phyloP scores from a whole-genome alignment of 768 basidiomycete species.

The Boletus huronensis region DNA sequence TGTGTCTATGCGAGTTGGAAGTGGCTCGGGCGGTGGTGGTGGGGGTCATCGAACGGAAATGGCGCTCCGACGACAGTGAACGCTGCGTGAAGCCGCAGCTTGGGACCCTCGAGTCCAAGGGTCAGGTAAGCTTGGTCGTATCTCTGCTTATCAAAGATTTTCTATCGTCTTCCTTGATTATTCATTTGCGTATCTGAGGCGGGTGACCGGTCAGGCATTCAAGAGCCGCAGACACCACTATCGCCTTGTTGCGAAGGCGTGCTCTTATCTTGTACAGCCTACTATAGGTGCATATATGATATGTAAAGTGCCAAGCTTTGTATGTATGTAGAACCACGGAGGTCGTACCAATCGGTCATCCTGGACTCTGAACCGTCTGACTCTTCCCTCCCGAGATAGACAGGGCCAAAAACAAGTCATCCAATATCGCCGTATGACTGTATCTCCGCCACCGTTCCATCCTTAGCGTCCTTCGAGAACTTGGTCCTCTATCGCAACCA shows the following conservation, averaged over 20 bases:
- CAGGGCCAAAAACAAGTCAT: neutral
- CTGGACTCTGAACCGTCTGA: neutral
- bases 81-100: conserved; percentile 9
- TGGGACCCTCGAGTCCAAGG: neutral
- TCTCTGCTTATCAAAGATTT: neutral
- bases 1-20: conserved; percentile 64
- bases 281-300: neutral
- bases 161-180: neutral
- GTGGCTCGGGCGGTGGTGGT: conserved; percentile 45
- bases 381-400: neutral
- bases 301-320: neutral
- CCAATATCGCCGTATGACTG: neutral
- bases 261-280: neutral
- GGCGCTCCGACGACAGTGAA: conserved; percentile 4
- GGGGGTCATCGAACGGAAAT: conserved; percentile 11
- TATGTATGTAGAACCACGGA: neutral
- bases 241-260: neutral
- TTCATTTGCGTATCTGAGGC: neutral
- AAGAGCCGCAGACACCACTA: neutral
- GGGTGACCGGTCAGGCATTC: neutral
- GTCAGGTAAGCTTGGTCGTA: neutral
- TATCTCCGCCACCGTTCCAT: neutral
- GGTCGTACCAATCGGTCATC: neutral
- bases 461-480: conserved; percentile 1
- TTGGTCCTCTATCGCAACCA: neutral